Base-by-base conservation (phyloP, 2,329 filamentous ascomycete genomes). In the Cladosporium sp. region DNA sequence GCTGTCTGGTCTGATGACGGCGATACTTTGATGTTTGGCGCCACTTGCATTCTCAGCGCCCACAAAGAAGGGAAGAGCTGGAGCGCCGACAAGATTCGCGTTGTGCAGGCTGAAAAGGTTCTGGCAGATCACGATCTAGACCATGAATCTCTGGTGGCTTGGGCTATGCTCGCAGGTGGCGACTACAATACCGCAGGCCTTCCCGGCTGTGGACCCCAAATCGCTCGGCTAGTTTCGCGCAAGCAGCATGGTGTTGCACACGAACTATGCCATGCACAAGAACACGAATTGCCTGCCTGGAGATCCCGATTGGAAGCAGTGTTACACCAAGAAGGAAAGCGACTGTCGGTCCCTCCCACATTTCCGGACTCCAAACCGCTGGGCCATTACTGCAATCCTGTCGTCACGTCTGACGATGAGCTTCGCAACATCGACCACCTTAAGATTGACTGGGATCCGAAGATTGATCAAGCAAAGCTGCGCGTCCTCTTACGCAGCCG, bases 1-100 rank as follows among this genome's bases (percentile, higher is more conserved):
- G 82, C 81, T 7, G 81, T 84, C 1, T 84, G 79, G 79, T 80
- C 79, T 0, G 80, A 84, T 49, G 82, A 84, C 64, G 77, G 78
- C 1, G 82, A 85, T 52, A 72, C 74, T 0, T 74, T 84, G 15
- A 80, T 85, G 79, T 84, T 84, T 60, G 81, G 82, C 3, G 81
- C 78, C 66, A 76, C 72, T 1, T 75, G 78, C 1, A 72, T 84
- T n/a, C 76, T 85, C 44, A 72, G 76, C 62, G 54, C 68, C 30
- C 68, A 73, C 63, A 70, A 70, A 59, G 57, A 18, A 21, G 57
- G 32, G 7, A 59, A 41, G 12, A 47, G 79, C 1, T 72, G 82
- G 15, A 74, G 83, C 26, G 68, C 75, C 15, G 69, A 70, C 41
- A 63, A 70, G 15, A 74, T 79, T 21, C 66, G 70, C n/a, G 70